Evolutionary conservation across 2,329 filamentous ascomycete genomes (phyloP), one percentile per base, ranked within the genome.

Genomic region (Periconia digitata): DNA sequence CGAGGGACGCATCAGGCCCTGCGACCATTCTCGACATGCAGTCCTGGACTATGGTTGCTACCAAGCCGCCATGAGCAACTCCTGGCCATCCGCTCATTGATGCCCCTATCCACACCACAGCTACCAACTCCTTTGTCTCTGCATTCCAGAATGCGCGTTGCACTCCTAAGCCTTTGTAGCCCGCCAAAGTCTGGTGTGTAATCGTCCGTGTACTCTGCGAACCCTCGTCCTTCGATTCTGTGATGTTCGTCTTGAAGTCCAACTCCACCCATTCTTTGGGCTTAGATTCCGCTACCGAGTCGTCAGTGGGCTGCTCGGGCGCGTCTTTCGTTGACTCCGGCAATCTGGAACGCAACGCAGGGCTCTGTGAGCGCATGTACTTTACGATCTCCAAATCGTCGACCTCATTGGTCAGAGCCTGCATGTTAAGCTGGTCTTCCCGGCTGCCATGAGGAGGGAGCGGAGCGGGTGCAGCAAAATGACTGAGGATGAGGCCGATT

Each of bases 11-110:
- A 39, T 59, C 55, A 0, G 36, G 84, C 75, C 61, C 84, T 79
- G 56, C 85, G 71, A 59, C 81, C 79, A 82, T 84, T 37, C 85
- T 76, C n/a, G 84, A 83, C 52, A 89, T 76, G 43, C 79, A 81
- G 73, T 91, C 88, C 66, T 89, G 82, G 32, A 91, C 71, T 3
- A 89, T 68, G 0, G 85, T 90, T 7, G 85, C 85, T 41, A 88
- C 76, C 6, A 79, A 76, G 13, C 88, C 88, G 46, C 88, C 88
- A 72, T 92, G 88, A 43, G 84, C 83, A 35, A 88, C 76, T 12
- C 81, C 79, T 1, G 87, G 87, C 85, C 86, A 92, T 3, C 89
- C 87, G 40, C 79, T 75, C 17, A 86, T 64, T 1, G 76, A 81
- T n/a, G 75, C 68, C 6, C 88, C 89, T 45, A 91, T 78, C 75